Evolutionary conservation across 164 flowering plant genomes (phyloP).

Genomic region (Warburgia ugandensis): DNA sequence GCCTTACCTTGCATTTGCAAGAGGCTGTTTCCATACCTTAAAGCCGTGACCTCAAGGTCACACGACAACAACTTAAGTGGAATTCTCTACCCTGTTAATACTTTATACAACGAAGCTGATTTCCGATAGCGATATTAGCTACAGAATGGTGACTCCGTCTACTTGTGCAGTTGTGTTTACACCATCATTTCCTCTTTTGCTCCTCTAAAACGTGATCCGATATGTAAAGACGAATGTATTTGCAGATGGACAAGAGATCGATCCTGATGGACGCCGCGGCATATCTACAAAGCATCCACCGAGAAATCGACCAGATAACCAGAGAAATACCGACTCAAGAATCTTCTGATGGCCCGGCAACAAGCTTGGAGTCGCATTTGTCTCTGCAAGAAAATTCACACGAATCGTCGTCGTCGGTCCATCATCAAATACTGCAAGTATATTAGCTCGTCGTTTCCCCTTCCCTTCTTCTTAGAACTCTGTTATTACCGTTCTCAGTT

Average conservation of each 20-base stretch:
- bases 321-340: slow-evolving; percentile 3
- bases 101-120: not conserved
- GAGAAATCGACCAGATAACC: slow-evolving; percentile 7
- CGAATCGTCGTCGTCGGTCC: slow-evolving; percentile 5
- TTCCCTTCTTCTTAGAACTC: not conserved
- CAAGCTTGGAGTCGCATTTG: not conserved
- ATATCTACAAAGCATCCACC: slow-evolving; percentile 8
- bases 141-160: not conserved
- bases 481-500: too few relatives aligned
- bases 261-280: slow-evolving; percentile 12
- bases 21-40: too few relatives aligned
- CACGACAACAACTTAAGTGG: not conserved
- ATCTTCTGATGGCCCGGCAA: not conserved
- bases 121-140: not conserved
- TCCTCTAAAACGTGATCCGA: not conserved
- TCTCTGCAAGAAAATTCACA: not conserved
- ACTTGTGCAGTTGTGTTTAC: not conserved
- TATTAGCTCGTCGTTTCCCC: not conserved
- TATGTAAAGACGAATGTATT: not conserved
- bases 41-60: too few relatives aligned
- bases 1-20: too few relatives aligned
- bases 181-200: not conserved
- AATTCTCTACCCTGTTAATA: too few relatives aligned
- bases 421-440: slow-evolving; percentile 9
- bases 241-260: slow-evolving; percentile 15